Base-by-base conservation (phyloP, 805 yeast species). In the Candida boidinii region DNA sequence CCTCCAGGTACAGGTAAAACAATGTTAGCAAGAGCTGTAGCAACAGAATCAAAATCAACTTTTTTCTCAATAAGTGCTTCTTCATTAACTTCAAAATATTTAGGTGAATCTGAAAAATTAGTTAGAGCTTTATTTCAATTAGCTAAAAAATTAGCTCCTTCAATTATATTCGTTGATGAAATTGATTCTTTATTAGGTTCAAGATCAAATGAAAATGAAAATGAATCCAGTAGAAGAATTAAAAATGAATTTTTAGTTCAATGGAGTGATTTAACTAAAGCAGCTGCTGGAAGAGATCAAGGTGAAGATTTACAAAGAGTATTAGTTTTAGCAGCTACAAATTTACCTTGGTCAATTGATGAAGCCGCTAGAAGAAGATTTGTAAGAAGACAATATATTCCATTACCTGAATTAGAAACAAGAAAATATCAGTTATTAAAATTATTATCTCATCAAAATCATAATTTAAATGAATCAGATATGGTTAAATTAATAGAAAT, bases 1-100 rank as follows among this genome's bases (percentile, higher is more conserved):
- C 97, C 98, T 3, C 96, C 97, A 0, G 98, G 98, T n/a, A 90
- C 97, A 0, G 97, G 97, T 36, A 90, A 92, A 51, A 88, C 96
- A 1, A 88, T 90, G 97, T 69, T 90, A 44, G 96, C 96, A 0
- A 68, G 95, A 42, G 95, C 97, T 0, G 96, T 92, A 3, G 97
- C 96, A 3, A 84, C 94, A 2, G 97, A 92, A 60, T 81, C 95
- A 7, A 79, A 81, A 38, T 85, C 95, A 1, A 88, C 96, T 0
- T 90, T 90, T 51, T 90, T 90, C 56, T 76, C 92, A 17, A 87
- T 90, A 21, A 79, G 90, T 43, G 94, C 96, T 2, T 84, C 95
- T 1, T 80, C 94, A 5, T 66, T 90, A 40, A 82, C 95, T 2
- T 86, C 96, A 13, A 82, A 82, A 50, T 81, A 76, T 47, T 63